Percentiles rank a stretch among this genome's conserved stretches.
Conservation (phyloP, 2,329 filamentous ascomycete genomes). For the Talaromyces islandicus region DNA sequence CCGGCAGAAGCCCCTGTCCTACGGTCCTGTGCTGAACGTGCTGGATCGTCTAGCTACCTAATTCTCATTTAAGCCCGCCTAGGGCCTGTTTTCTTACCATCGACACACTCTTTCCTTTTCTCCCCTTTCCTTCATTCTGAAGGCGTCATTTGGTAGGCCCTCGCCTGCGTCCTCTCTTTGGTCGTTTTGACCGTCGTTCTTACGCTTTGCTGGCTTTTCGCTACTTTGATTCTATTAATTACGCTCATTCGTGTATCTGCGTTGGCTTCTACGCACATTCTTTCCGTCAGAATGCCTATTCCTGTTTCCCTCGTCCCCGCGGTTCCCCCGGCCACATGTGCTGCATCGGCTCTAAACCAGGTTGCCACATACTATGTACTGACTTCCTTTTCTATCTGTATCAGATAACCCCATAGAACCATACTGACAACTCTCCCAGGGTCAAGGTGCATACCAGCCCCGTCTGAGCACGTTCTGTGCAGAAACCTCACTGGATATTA, state of each 20-base stretch:
- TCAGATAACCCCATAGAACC: background rate
- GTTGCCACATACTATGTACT: slow-evolving; percentile 11
- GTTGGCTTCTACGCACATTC: slow-evolving; percentile 17
- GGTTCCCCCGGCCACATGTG: background rate
- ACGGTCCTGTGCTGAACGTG: background rate
- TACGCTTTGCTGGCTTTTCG: slow-evolving; percentile 32
- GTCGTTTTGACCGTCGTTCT: slow-evolving; percentile 24
- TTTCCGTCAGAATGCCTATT: background rate
- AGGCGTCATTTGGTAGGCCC: slow-evolving; percentile 3
- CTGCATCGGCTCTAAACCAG: slow-evolving; percentile 3
- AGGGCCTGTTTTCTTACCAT: background rate
- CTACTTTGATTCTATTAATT: slow-evolving; percentile 24
- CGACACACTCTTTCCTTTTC: background rate
- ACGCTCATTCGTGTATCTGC: slow-evolving; percentile 9
- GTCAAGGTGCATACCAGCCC: slow-evolving; percentile 47
- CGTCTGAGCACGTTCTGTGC: slow-evolving; percentile 47
- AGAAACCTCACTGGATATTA: slow-evolving; percentile 48
- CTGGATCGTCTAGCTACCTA: background rate
- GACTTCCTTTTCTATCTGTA: background rate
- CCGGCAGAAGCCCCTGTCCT: background rate
- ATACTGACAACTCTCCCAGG: slow-evolving; percentile 27
- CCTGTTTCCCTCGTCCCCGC: background rate
- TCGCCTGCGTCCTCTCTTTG: slow-evolving; percentile 55
- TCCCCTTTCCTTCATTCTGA: background rate
- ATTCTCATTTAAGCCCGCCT: background rate